Percentiles rank a stretch among this genome's conserved stretches.
Conservation (phyloP, 2,329 filamentous ascomycete genomes). For the Hymenoscyphus infarciens region DNA sequence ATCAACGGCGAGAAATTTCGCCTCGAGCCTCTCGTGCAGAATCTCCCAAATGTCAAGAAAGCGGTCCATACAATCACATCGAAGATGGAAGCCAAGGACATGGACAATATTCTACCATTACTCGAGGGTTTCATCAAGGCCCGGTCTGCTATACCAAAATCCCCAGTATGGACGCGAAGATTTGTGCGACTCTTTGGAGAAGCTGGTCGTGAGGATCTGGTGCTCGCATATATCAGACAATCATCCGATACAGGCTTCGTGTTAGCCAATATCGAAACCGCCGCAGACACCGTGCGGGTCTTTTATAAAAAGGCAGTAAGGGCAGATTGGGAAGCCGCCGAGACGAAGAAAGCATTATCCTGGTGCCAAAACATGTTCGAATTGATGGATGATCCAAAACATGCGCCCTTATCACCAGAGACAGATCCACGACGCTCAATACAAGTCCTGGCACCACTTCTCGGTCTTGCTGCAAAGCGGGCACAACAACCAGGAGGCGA, state of each 20-base stretch:
- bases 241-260: slow-evolving; percentile 29
- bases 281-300: slow-evolving; percentile 21
- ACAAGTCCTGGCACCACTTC: slow-evolving; percentile 38
- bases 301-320: slow-evolving; percentile 26
- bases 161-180: background rate
- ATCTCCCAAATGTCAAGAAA: slow-evolving; percentile 24
- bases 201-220: slow-evolving; percentile 26
- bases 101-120: slow-evolving; percentile 33
- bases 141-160: background rate
- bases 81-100: slow-evolving; percentile 28
- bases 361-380: slow-evolving; percentile 32
- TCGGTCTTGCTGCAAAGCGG: slow-evolving; percentile 44
- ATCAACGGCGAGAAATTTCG: slow-evolving; percentile 48
- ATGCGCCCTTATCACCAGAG: slow-evolving; percentile 10
- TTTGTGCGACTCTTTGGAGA: slow-evolving; percentile 21
- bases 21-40: slow-evolving; percentile 31
- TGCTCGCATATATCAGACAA: slow-evolving; percentile 33
- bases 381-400: slow-evolving; percentile 30
- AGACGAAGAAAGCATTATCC: slow-evolving; percentile 30
- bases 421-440: background rate
- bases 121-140: slow-evolving; percentile 31
- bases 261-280: slow-evolving; percentile 21
- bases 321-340: slow-evolving; percentile 22
- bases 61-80: slow-evolving; percentile 13
- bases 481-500: slow-evolving; percentile 37